Evolutionary conservation across 2,329 filamentous ascomycete genomes (phyloP).

Genomic region (Allantophomopsis lycopodina): DNA sequence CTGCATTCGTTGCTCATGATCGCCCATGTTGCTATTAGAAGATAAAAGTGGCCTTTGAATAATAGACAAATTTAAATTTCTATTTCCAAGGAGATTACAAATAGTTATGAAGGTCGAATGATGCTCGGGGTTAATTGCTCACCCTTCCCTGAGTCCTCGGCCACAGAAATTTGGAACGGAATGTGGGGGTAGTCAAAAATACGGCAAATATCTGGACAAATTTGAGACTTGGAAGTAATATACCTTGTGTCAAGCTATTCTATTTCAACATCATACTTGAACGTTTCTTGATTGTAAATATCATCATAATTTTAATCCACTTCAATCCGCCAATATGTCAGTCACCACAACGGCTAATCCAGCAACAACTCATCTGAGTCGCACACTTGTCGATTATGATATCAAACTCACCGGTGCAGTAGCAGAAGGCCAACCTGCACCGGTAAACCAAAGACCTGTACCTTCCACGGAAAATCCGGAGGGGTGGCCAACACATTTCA

Average conservation of each 20-base stretch:
- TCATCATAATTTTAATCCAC: not conserved
- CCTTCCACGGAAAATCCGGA: not conserved
- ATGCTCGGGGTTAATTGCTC: not conserved
- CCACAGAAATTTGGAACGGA: not conserved
- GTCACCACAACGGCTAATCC: slow-evolving; percentile 1
- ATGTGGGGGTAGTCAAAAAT: not conserved
- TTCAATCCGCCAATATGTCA: not conserved
- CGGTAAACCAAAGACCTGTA: not conserved
- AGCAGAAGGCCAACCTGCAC: not conserved
- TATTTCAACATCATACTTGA: not conserved
- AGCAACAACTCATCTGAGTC: not conserved
- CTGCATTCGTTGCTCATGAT: slow-evolving; percentile 5
- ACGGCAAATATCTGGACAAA: not conserved
- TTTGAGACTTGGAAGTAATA: not conserved
- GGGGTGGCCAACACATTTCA: not conserved
- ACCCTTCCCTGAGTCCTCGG: not conserved
- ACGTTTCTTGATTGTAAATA: not conserved
- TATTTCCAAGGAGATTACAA: not conserved
- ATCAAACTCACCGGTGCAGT: not conserved
- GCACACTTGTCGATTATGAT: not conserved
- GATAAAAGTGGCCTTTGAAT: not conserved
- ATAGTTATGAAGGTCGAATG: not conserved
- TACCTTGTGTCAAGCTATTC: too few relatives aligned
- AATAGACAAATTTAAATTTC: not conserved
- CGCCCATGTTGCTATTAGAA: not conserved